Evolutionary conservation across 2,329 filamentous ascomycete species (phyloP).

Genomic region (Bipolaris victoriae): DNA sequence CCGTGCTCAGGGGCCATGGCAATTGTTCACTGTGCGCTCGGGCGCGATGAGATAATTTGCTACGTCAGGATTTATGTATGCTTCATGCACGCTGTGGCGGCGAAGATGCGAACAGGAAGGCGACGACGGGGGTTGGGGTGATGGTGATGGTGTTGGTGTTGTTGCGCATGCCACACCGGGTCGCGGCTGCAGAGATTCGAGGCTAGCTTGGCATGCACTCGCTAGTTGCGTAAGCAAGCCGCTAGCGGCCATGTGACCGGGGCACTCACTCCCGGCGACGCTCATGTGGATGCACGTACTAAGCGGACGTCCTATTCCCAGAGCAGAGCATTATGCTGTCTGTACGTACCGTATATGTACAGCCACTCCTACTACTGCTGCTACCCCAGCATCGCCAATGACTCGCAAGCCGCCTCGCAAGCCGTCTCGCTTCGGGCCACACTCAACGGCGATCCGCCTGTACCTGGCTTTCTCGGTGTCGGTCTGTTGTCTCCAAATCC

Average conservation of each 20-base stretch:
- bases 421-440: slow-evolving; percentile 23
- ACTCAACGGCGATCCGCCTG: slow-evolving; percentile 24
- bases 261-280: slow-evolving; percentile 3
- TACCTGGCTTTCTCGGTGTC: slow-evolving; percentile 16
- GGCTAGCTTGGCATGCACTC: slow-evolving; percentile 3
- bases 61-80: slow-evolving; percentile 17
- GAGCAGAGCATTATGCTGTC: too few relatives aligned
- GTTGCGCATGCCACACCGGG: slow-evolving; percentile 6
- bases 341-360: too few relatives aligned
- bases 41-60: slow-evolving; percentile 22
- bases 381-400: slow-evolving; percentile 17
- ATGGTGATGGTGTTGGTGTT: neutral
- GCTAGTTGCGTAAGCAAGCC: slow-evolving; percentile 9
- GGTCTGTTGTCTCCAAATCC: slow-evolving; percentile 18
- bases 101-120: slow-evolving; percentile 14
- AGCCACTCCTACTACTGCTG: neutral
- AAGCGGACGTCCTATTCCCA: too few relatives aligned
- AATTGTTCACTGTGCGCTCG: slow-evolving; percentile 17
- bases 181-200: slow-evolving; percentile 7
- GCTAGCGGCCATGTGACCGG: slow-evolving; percentile 8
- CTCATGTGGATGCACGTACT: neutral
- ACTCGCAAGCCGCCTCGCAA: slow-evolving; percentile 20
- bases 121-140: slow-evolving; percentile 5
- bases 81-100: slow-evolving; percentile 24
- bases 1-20: slow-evolving; percentile 23